Evolutionary conservation across 2,329 filamentous ascomycete genomes (phyloP), one percentile per base, ranked within the genome.

Genomic region (Calonectria pauciramosa): DNA sequence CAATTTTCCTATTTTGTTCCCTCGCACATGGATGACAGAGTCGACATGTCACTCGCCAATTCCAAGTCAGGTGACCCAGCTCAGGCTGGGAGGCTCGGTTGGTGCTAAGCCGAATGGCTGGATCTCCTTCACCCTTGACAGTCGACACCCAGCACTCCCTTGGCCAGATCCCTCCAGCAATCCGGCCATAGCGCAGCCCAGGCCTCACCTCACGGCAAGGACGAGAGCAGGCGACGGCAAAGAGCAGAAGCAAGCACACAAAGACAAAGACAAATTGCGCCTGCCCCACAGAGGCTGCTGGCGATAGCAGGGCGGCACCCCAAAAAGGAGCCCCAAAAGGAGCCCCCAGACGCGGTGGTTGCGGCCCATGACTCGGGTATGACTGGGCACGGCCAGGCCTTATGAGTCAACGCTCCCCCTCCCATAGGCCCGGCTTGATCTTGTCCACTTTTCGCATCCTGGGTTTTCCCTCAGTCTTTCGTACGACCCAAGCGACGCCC

Each of bases 341-440:
- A 16, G 18, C 26, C 38, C 23, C 56, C 32, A 41, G 23, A 13
- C 38, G 28, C 47, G 32, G 32, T 20, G 23, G 52, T 49, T 44
- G 26, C 26, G 54, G 67, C 63, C 69, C 79, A 81, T 81, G 79
- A 81, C 79, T 81, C 79, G 78, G 72, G 74, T 66, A 41, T 38
- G 47, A 66, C 74, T 68, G 60, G 69, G 64, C 54, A 41, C 41
- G 59, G 59, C 51, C 67, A 72, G 75, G 76, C 79, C 74, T 76
- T 81, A 80, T 81, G 79, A 81, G 79, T 81, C 79, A 81, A 81
- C 79, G 9, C 66, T 74, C 54, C 79, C 79, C 79, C 74, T 75
- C 54, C 59, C 71, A 71, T 78, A 70, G 72, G 70, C n/a, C 72
- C 72, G 71, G 66, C 68, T 69, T 71, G 72, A 32, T 72, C 73